These are phyloP conservation scores for Pochonia chlamydosporia DNA, from an alignment of 2,329 filamentous ascomycete genomes.

Conservation along the genomic window DNA sequence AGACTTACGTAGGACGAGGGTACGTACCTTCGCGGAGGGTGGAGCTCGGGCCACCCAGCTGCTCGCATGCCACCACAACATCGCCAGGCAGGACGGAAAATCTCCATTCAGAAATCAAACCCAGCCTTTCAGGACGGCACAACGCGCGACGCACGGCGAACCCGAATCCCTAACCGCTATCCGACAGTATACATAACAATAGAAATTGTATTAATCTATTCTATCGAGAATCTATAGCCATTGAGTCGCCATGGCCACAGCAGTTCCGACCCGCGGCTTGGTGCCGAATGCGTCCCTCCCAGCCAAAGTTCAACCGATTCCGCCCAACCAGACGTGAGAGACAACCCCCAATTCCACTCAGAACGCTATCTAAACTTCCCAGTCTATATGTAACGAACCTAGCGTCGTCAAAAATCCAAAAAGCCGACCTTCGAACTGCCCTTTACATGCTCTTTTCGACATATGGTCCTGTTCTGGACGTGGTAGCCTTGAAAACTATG, in stretches of 20 bases:
- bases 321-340: slow-evolving; percentile 71
- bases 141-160: not conserved
- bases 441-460: slow-evolving; percentile 93
- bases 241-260: slow-evolving; percentile 25
- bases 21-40: not conserved
- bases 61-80: slow-evolving; percentile 1
- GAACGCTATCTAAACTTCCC: slow-evolving; percentile 5
- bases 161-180: not conserved
- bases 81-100: slow-evolving; percentile 5
- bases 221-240: not conserved
- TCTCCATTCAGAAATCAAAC: slow-evolving; percentile 1
- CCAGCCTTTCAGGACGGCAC: not conserved
- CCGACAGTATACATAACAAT: not conserved
- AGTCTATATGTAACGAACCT: slow-evolving; percentile 89
- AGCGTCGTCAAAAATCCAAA: slow-evolving; percentile 79
- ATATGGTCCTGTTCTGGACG: slow-evolving; percentile 86
- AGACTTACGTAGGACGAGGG: not conserved
- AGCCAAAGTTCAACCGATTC: slow-evolving; percentile 47
- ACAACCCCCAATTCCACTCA: not conserved
- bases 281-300: slow-evolving; percentile 36
- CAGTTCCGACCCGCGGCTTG: slow-evolving; percentile 33
- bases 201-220: not conserved
- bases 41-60: slow-evolving; percentile 1
- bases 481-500: slow-evolving; percentile 80
- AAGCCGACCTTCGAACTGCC: slow-evolving; percentile 76